These are phyloP conservation scores for Gaeumannomyces sp. DNA, from an alignment of 2,329 filamentous ascomycete genomes.

Conservation along the genomic window DNA sequence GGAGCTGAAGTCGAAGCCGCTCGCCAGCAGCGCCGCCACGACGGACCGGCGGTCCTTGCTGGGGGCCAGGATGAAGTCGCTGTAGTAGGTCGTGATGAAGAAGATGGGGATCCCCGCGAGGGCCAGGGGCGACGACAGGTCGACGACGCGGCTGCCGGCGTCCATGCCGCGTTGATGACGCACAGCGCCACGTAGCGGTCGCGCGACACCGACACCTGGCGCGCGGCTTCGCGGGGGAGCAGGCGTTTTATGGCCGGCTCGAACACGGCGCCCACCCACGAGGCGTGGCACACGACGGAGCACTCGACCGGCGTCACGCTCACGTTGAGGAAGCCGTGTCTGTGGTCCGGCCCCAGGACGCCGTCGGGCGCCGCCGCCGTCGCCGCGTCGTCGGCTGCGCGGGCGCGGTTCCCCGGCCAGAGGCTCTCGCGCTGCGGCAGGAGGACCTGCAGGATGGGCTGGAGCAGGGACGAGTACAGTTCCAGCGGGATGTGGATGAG, in stretches of 20 bases:
- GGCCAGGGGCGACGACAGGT: constrained; percentile 83
- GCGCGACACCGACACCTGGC: constrained; percentile 64
- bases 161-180: constrained; percentile 87
- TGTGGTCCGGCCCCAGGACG: constrained; percentile 43
- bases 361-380: constrained; percentile 15
- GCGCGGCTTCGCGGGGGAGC: constrained; percentile 39
- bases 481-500: constrained; percentile 85
- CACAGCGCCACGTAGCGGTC: constrained; percentile 86
- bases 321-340: constrained; percentile 84
- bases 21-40: constrained; percentile 66
- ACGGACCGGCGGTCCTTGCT: constrained; percentile 67
- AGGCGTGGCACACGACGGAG: constrained; percentile 79
- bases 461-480: constrained; percentile 71
- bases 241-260: constrained; percentile 62
- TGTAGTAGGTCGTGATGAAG: constrained; percentile 98
- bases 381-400: background rate
- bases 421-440: constrained; percentile 54
- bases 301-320: constrained; percentile 89
- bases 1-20: constrained; percentile 81
- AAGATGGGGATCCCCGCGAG: constrained; percentile 93
- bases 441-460: constrained; percentile 80
- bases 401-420: constrained; percentile 22
- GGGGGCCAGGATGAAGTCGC: constrained; percentile 91
- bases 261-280: constrained; percentile 70
- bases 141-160: constrained; percentile 83